Conservation (phyloP, 257 asterid genomes). For the Solanum virginianum region DNA sequence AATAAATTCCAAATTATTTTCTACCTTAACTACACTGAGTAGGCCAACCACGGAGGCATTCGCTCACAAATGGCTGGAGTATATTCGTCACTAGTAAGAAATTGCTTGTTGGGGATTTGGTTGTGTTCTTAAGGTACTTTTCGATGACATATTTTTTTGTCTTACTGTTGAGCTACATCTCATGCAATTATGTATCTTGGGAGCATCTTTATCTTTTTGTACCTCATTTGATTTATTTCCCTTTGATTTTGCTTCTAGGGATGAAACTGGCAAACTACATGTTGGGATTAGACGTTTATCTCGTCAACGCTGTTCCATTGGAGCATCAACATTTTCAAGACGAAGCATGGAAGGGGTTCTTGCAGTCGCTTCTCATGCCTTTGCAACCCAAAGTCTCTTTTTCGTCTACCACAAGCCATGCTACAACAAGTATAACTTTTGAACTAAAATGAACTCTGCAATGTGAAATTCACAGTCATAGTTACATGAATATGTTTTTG, state of each 20-base stretch:
- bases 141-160: neutral
- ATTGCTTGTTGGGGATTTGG: constrained; percentile 58
- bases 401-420: neutral
- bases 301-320: neutral
- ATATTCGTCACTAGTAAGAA: constrained; percentile 55
- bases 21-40: neutral
- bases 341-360: neutral
- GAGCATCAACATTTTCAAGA: neutral
- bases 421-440: neutral
- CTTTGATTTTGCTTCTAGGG: neutral
- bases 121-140: constrained; percentile 56
- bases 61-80: constrained; percentile 77
- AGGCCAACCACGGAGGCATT: constrained; percentile 77
- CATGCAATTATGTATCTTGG: neutral
- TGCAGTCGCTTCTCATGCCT: neutral
- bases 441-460: neutral
- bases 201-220: neutral
- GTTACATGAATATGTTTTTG: neutral
- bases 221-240: neutral
- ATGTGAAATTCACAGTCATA: neutral
- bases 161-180: neutral
- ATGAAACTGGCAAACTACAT: neutral
- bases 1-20: neutral
- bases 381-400: neutral
- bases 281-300: constrained; percentile 8